phyloP scores from a whole-genome alignment of 441 rosid species.

The Croton laevigatus region DNA sequence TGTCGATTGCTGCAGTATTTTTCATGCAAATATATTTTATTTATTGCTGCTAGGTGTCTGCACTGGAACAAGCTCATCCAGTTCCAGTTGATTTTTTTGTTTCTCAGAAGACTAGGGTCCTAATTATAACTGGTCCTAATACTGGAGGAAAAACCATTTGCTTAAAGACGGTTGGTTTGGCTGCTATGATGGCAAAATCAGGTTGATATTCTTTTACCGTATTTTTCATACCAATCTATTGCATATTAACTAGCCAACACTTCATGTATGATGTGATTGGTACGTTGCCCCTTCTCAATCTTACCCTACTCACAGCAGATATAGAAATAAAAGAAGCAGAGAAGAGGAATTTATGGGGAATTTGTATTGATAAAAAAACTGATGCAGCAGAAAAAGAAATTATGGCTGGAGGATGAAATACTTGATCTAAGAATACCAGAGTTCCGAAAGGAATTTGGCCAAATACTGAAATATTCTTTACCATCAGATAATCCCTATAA shows the following conservation, averaged over 20 bases:
- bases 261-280: conserved; percentile 5
- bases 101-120: conserved; percentile 61
- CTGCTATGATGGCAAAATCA: conserved; percentile 97
- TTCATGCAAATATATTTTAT: conserved; percentile 3
- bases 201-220: conserved; percentile 37
- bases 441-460: too few relatives aligned
- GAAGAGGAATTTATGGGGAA: too few relatives aligned
- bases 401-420: too few relatives aligned
- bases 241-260: not conserved
- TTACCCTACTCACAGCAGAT: too few relatives aligned
- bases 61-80: conserved; percentile 51
- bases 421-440: too few relatives aligned
- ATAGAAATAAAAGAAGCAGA: too few relatives aligned
- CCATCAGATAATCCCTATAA: too few relatives aligned
- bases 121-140: conserved; percentile 93
- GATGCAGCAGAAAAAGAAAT: too few relatives aligned
- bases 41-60: conserved; percentile 45
- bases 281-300: conserved; percentile 4
- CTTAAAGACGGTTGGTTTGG: conserved; percentile 91
- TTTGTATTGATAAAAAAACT: too few relatives aligned
- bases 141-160: conserved; percentile 97
- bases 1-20: not conserved
- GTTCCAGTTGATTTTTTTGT: conserved; percentile 80
- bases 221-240: not conserved
- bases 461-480: too few relatives aligned